These are phyloP conservation scores for Oryza meyeriana DNA, from an alignment of 176 grass and related monocot species.

Conservation along the genomic window DNA sequence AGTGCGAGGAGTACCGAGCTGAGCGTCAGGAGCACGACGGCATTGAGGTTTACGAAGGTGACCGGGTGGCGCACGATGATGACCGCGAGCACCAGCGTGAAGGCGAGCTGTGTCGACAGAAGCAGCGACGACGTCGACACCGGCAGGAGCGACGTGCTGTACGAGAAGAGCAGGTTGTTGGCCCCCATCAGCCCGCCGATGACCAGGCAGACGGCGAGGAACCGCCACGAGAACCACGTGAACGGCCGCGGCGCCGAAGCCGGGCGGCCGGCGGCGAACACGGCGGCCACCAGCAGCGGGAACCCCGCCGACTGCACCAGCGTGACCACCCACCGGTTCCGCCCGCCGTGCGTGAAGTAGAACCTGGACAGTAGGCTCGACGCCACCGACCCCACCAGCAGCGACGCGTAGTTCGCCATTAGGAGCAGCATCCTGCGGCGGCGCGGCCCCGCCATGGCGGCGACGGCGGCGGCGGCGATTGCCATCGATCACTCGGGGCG, in stretches of 20 bases:
- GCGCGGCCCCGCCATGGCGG: background rate
- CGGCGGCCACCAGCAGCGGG: conserved; percentile 50
- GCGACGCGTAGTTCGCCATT: conserved; percentile 54
- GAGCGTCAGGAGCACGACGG: conserved; percentile 65
- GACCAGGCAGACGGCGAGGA: conserved; percentile 50
- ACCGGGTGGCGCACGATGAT: conserved; percentile 75
- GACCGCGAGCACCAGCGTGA: conserved; percentile 78
- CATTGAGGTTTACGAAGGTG: conserved; percentile 82
- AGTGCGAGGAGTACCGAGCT: conserved; percentile 75
- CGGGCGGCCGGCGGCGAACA: conserved; percentile 23
- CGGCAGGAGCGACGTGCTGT: conserved; percentile 71
- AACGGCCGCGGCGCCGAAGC: conserved; percentile 29
- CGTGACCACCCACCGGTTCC: conserved; percentile 76
- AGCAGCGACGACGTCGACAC: conserved; percentile 86
- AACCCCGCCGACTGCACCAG: conserved; percentile 89
- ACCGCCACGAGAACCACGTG: conserved; percentile 47
- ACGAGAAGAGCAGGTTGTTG: conserved; percentile 87
- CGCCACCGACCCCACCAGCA: conserved; percentile 69
- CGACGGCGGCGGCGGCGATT: background rate
- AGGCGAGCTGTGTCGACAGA: conserved; percentile 82
- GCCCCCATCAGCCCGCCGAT: conserved; percentile 68
- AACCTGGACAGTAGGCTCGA: conserved; percentile 79
- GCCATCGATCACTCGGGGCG: conserved; percentile 12
- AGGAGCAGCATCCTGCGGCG: conserved; percentile 35
- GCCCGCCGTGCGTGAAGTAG: conserved; percentile 77